phyloP scores from a whole-genome alignment of 208 protist species.

The Crithidia thermophila region DNA sequence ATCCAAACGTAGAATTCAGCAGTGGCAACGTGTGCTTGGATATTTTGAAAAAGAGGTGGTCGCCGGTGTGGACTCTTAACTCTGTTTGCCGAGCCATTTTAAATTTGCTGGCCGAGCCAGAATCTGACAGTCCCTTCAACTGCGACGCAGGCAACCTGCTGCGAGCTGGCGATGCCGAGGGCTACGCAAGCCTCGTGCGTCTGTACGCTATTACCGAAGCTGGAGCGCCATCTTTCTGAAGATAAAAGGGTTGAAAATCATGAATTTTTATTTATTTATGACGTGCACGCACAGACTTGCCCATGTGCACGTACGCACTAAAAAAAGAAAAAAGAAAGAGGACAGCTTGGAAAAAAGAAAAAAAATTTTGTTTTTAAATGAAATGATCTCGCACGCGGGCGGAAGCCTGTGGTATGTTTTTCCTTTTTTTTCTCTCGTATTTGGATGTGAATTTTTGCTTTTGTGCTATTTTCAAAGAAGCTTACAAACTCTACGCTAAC shows the following conservation, averaged over 20 bases:
- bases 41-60: constrained; percentile 91
- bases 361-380: neutral
- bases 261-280: no score
- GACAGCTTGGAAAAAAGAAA: neutral
- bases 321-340: neutral
- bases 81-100: constrained; percentile 86
- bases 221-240: constrained; percentile 49
- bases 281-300: no score
- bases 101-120: constrained; percentile 78
- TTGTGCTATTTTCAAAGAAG: no score
- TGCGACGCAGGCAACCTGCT: constrained; percentile 93
- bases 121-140: constrained; percentile 87
- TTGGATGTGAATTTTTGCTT: no score
- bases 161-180: constrained; percentile 63
- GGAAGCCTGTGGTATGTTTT: neutral
- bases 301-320: no score
- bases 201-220: constrained; percentile 80
- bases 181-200: constrained; percentile 66
- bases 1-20: constrained; percentile 91
- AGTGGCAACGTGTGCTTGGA: constrained; percentile 91
- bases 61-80: constrained; percentile 89
- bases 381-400: no score
- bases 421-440: constrained; percentile 2
- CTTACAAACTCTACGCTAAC: no score
- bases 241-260: no score